These are phyloP conservation scores for Epichloe sylvatica DNA, from an alignment of 2,329 filamentous ascomycete genomes.

Conservation along the genomic window DNA sequence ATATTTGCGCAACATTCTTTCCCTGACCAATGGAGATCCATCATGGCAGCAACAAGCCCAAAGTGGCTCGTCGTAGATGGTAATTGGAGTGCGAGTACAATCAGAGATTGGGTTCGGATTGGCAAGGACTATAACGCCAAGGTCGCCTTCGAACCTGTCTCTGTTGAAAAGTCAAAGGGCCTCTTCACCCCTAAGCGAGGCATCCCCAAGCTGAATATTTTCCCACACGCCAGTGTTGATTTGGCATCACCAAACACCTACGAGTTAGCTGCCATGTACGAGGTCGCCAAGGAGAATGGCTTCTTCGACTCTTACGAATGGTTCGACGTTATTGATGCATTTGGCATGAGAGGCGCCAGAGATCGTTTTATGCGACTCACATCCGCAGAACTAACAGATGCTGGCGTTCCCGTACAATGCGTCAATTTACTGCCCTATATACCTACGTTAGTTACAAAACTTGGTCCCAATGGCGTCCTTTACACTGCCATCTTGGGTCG, in stretches of 20 bases:
- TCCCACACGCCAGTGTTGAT: constrained; percentile 50
- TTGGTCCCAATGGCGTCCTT: constrained; percentile 63
- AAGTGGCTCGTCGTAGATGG: constrained; percentile 74
- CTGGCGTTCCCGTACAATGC: constrained; percentile 69
- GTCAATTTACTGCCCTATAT: constrained; percentile 82
- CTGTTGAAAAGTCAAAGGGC: constrained; percentile 58
- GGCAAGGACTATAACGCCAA: constrained; percentile 41
- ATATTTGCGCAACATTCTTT: constrained; percentile 53
- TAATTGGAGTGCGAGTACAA: constrained; percentile 60
- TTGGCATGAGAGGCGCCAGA: constrained; percentile 63
- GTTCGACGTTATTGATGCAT: constrained; percentile 67
- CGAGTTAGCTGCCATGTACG: constrained; percentile 70
- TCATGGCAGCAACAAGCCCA: constrained; percentile 43
- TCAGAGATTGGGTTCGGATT: constrained; percentile 53
- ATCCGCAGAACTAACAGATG: constrained; percentile 52
- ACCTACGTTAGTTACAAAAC: constrained; percentile 70
- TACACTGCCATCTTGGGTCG: constrained; percentile 55
- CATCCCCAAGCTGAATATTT: constrained; percentile 33
- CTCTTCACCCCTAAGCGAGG: constrained; percentile 42
- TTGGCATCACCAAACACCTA: constrained; percentile 71
- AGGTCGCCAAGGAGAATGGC: constrained; percentile 48
- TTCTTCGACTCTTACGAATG: constrained; percentile 58
- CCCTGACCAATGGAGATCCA: constrained; percentile 43
- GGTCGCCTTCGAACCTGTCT: constrained; percentile 82
- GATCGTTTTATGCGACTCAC: constrained; percentile 60